A percentile compares a stretch with the other conserved stretches of the same genome.
Evolutionary conservation across 2,329 filamentous ascomycete species (phyloP).

Genomic region (Sclerotinia subarctica): DNA sequence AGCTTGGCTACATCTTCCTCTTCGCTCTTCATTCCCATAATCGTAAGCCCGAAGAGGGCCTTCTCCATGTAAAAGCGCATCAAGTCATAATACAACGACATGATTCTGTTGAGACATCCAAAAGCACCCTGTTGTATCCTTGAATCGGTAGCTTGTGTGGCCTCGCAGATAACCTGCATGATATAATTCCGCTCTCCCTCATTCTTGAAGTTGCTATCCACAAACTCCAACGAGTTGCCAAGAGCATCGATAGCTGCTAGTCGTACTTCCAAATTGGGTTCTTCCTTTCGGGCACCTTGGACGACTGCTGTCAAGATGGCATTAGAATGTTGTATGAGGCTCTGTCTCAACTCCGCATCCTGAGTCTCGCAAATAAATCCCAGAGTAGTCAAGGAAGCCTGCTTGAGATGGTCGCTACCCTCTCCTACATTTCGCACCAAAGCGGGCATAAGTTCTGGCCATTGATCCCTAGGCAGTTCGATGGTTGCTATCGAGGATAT

Average conservation of each 20-base stretch:
- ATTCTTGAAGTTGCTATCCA: constrained; percentile 97
- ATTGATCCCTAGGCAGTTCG: constrained; percentile 89
- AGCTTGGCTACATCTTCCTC: constrained; percentile 98
- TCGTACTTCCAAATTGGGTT: constrained; percentile 85
- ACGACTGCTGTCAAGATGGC: constrained; percentile 97
- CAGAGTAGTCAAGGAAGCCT: constrained; percentile 91
- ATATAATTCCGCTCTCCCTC: constrained; percentile 99
- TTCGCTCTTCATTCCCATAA: constrained; percentile 96
- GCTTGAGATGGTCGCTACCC: constrained; percentile 84
- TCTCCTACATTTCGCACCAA: constrained; percentile 91
- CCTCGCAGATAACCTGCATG: constrained; percentile 99
- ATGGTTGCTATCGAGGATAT: constrained; percentile 92
- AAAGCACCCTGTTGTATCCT: constrained; percentile 95
- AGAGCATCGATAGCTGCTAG: constrained; percentile 90
- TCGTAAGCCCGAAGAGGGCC: constrained; percentile 93
- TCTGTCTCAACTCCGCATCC: constrained; percentile 78
- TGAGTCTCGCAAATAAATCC: constrained; percentile 98
- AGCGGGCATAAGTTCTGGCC: constrained; percentile 83
- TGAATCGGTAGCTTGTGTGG: constrained; percentile 86
- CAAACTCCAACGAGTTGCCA: constrained; percentile 95
- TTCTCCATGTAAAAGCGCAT: constrained; percentile 99
- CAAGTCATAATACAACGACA: constrained; percentile 98
- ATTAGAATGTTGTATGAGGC: constrained; percentile 84
- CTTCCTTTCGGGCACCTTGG: constrained; percentile 94
- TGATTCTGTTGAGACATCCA: constrained; percentile 96